These are phyloP conservation scores for Exophiala sp. DNA, from an alignment of 2,329 filamentous ascomycete species.

Conservation along the genomic window DNA sequence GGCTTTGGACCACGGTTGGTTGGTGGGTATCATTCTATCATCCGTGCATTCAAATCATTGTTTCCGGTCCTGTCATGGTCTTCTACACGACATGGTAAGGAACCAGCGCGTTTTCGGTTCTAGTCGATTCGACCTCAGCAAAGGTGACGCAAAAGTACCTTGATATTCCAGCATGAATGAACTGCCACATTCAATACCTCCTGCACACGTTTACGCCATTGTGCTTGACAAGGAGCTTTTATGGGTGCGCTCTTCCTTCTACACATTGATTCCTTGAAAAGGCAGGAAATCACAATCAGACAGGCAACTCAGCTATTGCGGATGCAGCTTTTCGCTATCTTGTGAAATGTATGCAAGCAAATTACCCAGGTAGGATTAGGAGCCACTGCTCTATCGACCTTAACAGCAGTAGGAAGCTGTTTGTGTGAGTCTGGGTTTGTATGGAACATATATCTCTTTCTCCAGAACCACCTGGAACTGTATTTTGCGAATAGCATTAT, in stretches of 20 bases:
- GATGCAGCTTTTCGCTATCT: background rate
- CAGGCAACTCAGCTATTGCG: background rate
- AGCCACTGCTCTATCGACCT: too few species aligned
- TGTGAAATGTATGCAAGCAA: too few species aligned
- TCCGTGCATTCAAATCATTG: constrained; percentile 9
- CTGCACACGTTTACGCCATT: background rate
- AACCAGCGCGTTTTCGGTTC: constrained; percentile 4
- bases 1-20: constrained; percentile 32
- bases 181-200: too few species aligned
- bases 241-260: background rate
- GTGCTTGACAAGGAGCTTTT: background rate
- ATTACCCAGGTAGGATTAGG: too few species aligned
- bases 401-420: too few species aligned
- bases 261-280: background rate
- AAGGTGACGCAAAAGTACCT: background rate
- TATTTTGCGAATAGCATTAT: too few species aligned
- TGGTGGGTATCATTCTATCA: constrained; percentile 42
- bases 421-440: too few species aligned
- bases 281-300: too few species aligned
- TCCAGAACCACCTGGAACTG: too few species aligned
- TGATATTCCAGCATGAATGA: too few species aligned
- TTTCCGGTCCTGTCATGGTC: constrained; percentile 1
- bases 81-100: constrained; percentile 15
- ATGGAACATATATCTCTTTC: too few species aligned
- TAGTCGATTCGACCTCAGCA: background rate